Percentiles rank a stretch among this genome's conserved stretches.
Conservation (phyloP, 495 filamentous ascomycete species). For the Xylaria cubensis region DNA sequence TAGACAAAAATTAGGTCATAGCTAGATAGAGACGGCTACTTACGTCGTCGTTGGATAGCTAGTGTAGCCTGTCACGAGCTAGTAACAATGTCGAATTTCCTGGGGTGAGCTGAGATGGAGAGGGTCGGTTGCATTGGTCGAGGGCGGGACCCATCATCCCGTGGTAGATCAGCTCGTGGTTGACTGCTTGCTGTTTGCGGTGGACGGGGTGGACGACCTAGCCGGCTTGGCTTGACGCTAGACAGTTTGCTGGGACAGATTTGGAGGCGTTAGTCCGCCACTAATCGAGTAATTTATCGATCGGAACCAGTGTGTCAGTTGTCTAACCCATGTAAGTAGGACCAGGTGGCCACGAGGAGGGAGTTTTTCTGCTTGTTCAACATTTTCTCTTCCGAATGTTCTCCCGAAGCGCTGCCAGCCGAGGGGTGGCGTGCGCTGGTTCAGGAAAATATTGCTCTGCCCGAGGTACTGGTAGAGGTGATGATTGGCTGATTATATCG, state of each 20-base stretch:
- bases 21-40: neutral
- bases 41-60: conserved; percentile 1
- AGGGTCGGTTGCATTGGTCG: conserved; percentile 22
- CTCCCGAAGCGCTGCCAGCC: conserved; percentile 1
- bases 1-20: neutral
- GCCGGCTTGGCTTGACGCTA: conserved; percentile 28
- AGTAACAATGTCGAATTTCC: conserved; percentile 19
- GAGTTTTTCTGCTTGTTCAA: neutral
- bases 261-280: conserved; percentile 16
- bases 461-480: conserved; percentile 24
- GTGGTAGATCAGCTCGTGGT: conserved; percentile 27
- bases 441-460: conserved; percentile 10
- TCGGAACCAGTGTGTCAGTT: conserved; percentile 15
- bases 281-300: conserved; percentile 26
- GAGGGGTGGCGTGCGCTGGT: conserved; percentile 10
- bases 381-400: neutral
- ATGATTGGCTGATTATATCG: conserved; percentile 22
- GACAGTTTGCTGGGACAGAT: conserved; percentile 26
- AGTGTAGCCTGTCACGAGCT: conserved; percentile 12
- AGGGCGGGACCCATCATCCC: conserved; percentile 20
- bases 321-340: neutral
- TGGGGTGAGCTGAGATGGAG: conserved; percentile 16
- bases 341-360: conserved; percentile 12
- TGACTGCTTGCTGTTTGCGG: conserved; percentile 19
- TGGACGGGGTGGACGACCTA: conserved; percentile 11